These are phyloP conservation scores for Euphorbia celastroides DNA, from an alignment of 441 rosid genomes.

Conservation along the genomic window DNA sequence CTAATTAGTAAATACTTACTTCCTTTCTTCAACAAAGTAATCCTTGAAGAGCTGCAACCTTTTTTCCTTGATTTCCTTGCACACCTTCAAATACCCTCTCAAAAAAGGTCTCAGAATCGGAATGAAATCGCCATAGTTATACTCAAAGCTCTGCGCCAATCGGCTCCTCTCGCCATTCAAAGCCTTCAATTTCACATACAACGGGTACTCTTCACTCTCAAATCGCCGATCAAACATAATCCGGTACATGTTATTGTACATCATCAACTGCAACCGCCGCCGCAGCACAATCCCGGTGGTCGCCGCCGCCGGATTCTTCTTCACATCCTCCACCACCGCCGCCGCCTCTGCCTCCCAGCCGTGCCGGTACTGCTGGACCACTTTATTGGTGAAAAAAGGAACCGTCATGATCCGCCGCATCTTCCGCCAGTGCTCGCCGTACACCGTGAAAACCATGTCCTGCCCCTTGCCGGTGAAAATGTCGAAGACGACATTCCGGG, in stretches of 20 bases:
- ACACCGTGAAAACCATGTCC: slow-evolving; percentile 96
- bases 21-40: slow-evolving; percentile 82
- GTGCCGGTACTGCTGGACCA: slow-evolving; percentile 64
- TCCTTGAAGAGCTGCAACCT: slow-evolving; percentile 85
- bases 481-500: slow-evolving; percentile 89
- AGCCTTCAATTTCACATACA: slow-evolving; percentile 60
- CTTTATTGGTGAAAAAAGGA: slow-evolving; percentile 95
- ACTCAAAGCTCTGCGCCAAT: slow-evolving; percentile 90
- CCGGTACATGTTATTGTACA: slow-evolving; percentile 93
- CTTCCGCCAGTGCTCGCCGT: slow-evolving; percentile 97
- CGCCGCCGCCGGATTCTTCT: slow-evolving; percentile 63
- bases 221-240: slow-evolving; percentile 87
- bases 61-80: slow-evolving; percentile 73
- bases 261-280: slow-evolving; percentile 72
- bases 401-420: slow-evolving; percentile 98
- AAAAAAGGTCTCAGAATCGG: slow-evolving; percentile 87
- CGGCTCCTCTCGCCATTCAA: slow-evolving; percentile 91
- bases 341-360: slow-evolving; percentile 90
- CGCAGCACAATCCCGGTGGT: slow-evolving; percentile 63
- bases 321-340: slow-evolving; percentile 67
- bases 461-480: slow-evolving; percentile 96
- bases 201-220: slow-evolving; percentile 74
- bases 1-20: slow-evolving; percentile 45
- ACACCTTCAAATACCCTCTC: slow-evolving; percentile 81
- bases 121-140: slow-evolving; percentile 88